phyloP scores from a whole-genome alignment of 805 yeast species.

The Torulaspora gathmanii region DNA sequence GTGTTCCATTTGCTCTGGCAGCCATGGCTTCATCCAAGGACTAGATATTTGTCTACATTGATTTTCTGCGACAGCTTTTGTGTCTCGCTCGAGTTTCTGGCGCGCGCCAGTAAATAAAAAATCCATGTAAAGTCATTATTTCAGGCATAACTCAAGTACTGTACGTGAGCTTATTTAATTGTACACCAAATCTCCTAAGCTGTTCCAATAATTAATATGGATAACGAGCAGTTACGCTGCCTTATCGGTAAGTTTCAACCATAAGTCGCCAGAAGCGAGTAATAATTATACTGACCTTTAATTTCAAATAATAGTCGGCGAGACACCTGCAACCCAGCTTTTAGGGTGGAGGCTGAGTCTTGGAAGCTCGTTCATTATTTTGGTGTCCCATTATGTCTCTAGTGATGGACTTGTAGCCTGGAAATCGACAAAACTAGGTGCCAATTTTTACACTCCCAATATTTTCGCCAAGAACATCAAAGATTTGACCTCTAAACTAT shows the following conservation, averaged over 20 bases:
- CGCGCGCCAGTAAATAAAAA: constrained; percentile 1
- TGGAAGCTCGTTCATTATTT: constrained; percentile 29
- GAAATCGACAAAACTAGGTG: constrained; percentile 33
- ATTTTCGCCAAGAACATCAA: constrained; percentile 26
- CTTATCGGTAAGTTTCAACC: constrained; percentile 15
- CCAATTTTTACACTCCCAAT: constrained; percentile 34
- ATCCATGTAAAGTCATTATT: background rate
- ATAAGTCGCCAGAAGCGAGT: background rate
- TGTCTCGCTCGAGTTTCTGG: background rate
- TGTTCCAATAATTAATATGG: background rate
- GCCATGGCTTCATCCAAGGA: constrained; percentile 12
- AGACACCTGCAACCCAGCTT: constrained; percentile 33
- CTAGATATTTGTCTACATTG: constrained; percentile 2
- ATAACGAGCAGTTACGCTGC: constrained; percentile 15
- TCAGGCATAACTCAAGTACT: background rate
- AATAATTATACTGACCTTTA: background rate
- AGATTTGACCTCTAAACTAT: constrained; percentile 15
- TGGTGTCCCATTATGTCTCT: constrained; percentile 30
- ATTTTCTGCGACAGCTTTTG: background rate
- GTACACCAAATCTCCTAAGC: background rate
- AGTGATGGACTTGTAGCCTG: constrained; percentile 34
- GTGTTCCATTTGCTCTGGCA: constrained; percentile 27
- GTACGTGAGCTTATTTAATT: background rate
- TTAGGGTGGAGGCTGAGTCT: constrained; percentile 35
- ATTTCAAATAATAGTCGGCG: constrained; percentile 24